Percentiles rank a stretch among this genome's conserved stretches.
These are phyloP conservation scores for Cucumis cinereus DNA, from an alignment of 306 rosid species.

Conservation along the genomic window DNA sequence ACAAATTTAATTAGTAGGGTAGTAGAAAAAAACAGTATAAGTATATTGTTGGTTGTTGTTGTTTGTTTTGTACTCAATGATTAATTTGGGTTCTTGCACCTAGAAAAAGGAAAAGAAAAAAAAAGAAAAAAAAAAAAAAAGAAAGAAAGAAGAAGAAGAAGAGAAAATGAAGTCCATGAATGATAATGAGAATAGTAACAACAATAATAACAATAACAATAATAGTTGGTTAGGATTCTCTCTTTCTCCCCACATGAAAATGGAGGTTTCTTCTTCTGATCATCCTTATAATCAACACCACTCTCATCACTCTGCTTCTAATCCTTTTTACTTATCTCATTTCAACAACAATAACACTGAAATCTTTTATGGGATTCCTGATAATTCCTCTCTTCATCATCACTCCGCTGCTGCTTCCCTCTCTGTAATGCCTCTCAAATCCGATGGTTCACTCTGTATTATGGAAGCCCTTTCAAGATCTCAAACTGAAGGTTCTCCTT, in stretches of 20 bases:
- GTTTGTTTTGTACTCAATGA: neutral
- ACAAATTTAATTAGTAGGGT: neutral
- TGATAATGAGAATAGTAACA: constrained; percentile 24
- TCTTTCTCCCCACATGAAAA: constrained; percentile 88
- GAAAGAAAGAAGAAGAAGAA: neutral
- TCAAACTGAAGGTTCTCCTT: constrained; percentile 46
- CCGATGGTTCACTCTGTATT: constrained; percentile 88
- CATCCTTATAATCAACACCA: neutral
- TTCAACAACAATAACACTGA: constrained; percentile 20
- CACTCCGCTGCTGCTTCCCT: constrained; percentile 26
- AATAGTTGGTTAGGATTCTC: constrained; percentile 88
- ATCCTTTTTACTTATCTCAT: constrained; percentile 16
- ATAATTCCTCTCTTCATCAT: constrained; percentile 28
- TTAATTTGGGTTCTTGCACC: neutral
- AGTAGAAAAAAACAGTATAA: neutral
- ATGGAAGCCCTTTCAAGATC: constrained; percentile 83
- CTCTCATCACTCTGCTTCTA: neutral
- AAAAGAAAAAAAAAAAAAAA: too few relatives aligned
- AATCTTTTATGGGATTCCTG: constrained; percentile 39
- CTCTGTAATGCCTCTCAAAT: constrained; percentile 76
- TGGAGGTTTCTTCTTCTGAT: constrained; percentile 32
- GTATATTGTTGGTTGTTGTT: neutral
- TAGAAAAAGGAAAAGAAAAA: neutral
- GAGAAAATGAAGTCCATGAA: constrained; percentile 54
- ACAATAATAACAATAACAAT: constrained; percentile 13